Conservation (phyloP, 345 rosid genomes). For the Nephelium lappaceum region DNA sequence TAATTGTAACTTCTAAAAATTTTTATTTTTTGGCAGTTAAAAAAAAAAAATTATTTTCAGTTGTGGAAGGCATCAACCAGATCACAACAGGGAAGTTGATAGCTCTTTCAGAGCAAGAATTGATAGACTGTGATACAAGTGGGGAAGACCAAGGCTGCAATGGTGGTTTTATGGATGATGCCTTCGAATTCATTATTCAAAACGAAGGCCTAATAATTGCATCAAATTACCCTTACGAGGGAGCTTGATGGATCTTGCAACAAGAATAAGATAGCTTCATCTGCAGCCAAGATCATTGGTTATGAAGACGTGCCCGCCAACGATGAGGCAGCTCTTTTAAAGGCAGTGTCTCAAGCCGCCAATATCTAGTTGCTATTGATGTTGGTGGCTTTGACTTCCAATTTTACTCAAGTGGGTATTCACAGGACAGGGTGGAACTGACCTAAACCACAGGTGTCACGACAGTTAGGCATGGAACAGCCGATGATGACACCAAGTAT, state of each 20-base stretch:
- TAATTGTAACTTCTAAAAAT: no score
- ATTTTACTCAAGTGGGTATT: constrained; percentile 21
- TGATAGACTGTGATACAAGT: constrained; percentile 33
- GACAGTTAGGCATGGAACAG: constrained; percentile 20
- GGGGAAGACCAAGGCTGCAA: constrained; percentile 33
- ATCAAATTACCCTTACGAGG: constrained; percentile 30
- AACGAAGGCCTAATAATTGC: constrained; percentile 35
- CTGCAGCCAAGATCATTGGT: constrained; percentile 17
- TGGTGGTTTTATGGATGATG: constrained; percentile 39
- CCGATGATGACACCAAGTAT: constrained; percentile 20
- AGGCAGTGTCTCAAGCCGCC: constrained; percentile 27
- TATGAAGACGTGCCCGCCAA: constrained; percentile 27
- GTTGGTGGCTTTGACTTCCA: constrained; percentile 23
- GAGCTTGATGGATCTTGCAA: constrained; percentile 25
- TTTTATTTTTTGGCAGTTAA: no score
- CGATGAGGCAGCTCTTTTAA: constrained; percentile 25
- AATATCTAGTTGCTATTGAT: constrained; percentile 29
- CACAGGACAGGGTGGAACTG: constrained; percentile 24
- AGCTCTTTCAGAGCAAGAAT: constrained; percentile 35
- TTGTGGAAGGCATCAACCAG: constrained; percentile 22
- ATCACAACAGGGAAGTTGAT: constrained; percentile 21
- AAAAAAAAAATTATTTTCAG: no score
- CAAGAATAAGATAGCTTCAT: constrained; percentile 11
- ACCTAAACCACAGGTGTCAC: constrained; percentile 25
- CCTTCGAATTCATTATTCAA: constrained; percentile 30